Percentiles rank a stretch among this genome's conserved stretches.
phyloP scores from a whole-genome alignment of 352 stramenopile species.

The Phytophthora pluvialis region DNA sequence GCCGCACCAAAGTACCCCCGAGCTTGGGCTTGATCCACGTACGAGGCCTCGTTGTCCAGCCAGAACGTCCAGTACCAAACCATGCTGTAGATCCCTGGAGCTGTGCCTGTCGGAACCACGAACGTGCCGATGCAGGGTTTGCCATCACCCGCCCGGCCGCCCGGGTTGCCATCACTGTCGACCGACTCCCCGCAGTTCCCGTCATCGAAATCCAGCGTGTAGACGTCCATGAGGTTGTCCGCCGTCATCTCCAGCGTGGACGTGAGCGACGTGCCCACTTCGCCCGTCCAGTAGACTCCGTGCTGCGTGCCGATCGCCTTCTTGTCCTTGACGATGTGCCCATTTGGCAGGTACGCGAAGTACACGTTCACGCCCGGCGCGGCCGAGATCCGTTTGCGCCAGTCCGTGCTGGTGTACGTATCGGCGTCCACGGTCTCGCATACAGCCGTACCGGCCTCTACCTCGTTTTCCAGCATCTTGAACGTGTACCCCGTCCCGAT shows the following conservation, averaged over 20 bases:
- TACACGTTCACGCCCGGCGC: slow-evolving; percentile 47
- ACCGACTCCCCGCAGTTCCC: slow-evolving; percentile 68
- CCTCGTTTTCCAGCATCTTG: slow-evolving; percentile 77
- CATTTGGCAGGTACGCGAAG: slow-evolving; percentile 65
- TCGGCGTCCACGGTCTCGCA: slow-evolving; percentile 58
- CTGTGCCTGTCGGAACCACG: slow-evolving; percentile 47
- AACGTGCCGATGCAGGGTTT: slow-evolving; percentile 70
- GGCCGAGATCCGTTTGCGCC: slow-evolving; percentile 56
- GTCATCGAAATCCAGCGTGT: slow-evolving; percentile 59
- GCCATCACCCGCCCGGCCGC: slow-evolving; percentile 59
- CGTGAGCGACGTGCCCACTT: slow-evolving; percentile 39
- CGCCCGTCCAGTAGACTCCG: slow-evolving; percentile 70
- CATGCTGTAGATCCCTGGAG: slow-evolving; percentile 64
- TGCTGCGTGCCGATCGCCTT: slow-evolving; percentile 63
- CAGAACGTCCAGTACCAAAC: slow-evolving; percentile 84
- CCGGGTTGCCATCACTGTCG: slow-evolving; percentile 48
- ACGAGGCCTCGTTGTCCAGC: slow-evolving; percentile 47
- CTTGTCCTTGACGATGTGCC: slow-evolving; percentile 76
- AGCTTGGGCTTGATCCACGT: slow-evolving; percentile 56
- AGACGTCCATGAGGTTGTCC: slow-evolving; percentile 56
- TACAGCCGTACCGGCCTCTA: slow-evolving; percentile 50
- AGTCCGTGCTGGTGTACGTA: slow-evolving; percentile 66
- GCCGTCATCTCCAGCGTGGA: slow-evolving; percentile 58
- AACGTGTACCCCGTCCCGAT: slow-evolving; percentile 65
- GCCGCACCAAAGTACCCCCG: slow-evolving; percentile 70